Conservation (phyloP, 306 rosid genomes). For the Prunus persica region Prunus_persica_NCBIv2 NC_034010.1:22051501-22052000, state of each 20-base stretch:
- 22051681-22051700: constrained; percentile 12
- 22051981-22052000: constrained; percentile 32
- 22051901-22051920: constrained; percentile 7
- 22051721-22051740: constrained; percentile 40
- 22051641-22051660: neutral
- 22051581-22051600: constrained; percentile 33
- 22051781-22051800: constrained; percentile 23
- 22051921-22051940: constrained; percentile 25
- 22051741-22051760: constrained; percentile 29
- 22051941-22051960: constrained; percentile 27
- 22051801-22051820: constrained; percentile 25
- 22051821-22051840: constrained; percentile 20
- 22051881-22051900: constrained; percentile 24
- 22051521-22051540: constrained; percentile 22
- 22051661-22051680: neutral
- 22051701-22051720: constrained; percentile 45
- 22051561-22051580: constrained; percentile 1
- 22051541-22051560: neutral
- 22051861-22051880: constrained; percentile 16
- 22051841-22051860: constrained; percentile 13
- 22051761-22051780: constrained; percentile 24
- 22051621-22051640: neutral
- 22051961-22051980: constrained; percentile 18
- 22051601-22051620: constrained; percentile 1
- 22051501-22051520: constrained; percentile 6